A percentile compares a stretch with the other conserved stretches of the same genome.
These are phyloP conservation scores for Alternaria atra DNA, from an alignment of 2,329 filamentous ascomycete genomes.

Conservation along the genomic window DNA sequence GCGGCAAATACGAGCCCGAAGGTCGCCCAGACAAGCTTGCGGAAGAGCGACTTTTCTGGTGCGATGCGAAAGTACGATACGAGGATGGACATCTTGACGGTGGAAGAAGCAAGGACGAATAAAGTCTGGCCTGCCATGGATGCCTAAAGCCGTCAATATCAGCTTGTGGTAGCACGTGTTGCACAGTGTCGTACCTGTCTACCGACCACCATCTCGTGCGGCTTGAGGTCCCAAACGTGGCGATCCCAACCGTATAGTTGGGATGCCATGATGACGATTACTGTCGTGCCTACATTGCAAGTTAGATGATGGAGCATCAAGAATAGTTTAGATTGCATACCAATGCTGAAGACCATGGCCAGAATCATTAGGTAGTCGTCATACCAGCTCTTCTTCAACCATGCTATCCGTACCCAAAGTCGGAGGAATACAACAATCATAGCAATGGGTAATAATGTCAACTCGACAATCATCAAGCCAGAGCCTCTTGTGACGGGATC, in stretches of 20 bases:
- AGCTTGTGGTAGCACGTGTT: constrained; percentile 25
- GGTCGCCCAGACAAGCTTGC: constrained; percentile 49
- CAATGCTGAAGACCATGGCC: constrained; percentile 42
- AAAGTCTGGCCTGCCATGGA: constrained; percentile 51
- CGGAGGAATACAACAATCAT: constrained; percentile 47
- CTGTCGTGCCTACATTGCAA: constrained; percentile 5
- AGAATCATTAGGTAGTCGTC: constrained; percentile 52
- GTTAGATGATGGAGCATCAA: constrained; percentile 1
- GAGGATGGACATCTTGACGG: constrained; percentile 51
- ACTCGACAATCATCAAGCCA: constrained; percentile 53
- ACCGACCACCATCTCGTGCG: constrained; percentile 41
- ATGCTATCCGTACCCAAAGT: constrained; percentile 48
- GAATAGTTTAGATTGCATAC: constrained; percentile 2
- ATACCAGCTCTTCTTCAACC: constrained; percentile 51
- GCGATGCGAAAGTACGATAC: constrained; percentile 52
- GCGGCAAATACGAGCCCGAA: constrained; percentile 48
- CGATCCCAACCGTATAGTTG: constrained; percentile 51
- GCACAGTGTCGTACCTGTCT: constrained; percentile 43
- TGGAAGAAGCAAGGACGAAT: constrained; percentile 51
- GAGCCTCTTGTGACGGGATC: constrained; percentile 54
- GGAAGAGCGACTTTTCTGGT: constrained; percentile 51
- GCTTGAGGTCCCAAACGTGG: constrained; percentile 49
- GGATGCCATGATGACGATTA: constrained; percentile 35
- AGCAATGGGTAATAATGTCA: constrained; percentile 49
- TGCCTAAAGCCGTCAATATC: constrained; percentile 40